A percentile compares a stretch with the other conserved stretches of the same genome.
phyloP scores from a whole-genome alignment of 1,284 basidiomycete species.

The Peniophora sp. region DNA sequence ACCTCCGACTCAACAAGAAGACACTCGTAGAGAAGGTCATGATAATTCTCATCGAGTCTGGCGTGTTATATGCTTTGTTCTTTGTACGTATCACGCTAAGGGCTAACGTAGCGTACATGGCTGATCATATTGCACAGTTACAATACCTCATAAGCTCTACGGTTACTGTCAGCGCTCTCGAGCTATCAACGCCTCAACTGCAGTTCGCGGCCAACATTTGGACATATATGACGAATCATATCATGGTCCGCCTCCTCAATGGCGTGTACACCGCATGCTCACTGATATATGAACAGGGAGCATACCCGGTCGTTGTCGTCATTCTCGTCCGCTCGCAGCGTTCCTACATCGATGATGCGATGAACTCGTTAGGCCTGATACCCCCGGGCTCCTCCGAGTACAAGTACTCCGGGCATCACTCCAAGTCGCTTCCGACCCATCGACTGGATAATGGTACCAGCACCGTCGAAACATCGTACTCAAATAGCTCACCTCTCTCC shows the following conservation, averaged over 20 bases:
- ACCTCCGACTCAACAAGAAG: conserved; percentile 5
- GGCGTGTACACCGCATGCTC: background rate
- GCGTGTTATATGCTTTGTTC: conserved; percentile 8
- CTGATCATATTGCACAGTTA: conserved; percentile 5
- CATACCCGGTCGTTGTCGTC: conserved; percentile 13
- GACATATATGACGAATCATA: conserved; percentile 7
- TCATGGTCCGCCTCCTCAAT: conserved; percentile 7
- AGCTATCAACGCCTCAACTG: conserved; percentile 1
- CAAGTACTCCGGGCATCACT: too few species aligned
- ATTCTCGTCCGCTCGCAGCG: conserved; percentile 11
- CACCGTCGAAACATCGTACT: too few species aligned
- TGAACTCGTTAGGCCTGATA: background rate
- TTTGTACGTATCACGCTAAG: conserved; percentile 5
- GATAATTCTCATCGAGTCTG: conserved; percentile 11
- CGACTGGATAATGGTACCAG: too few species aligned
- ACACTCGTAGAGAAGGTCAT: conserved; percentile 9
- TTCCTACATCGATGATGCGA: conserved; percentile 6
- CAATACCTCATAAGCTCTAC: conserved; percentile 7
- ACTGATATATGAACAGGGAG: conserved; percentile 7
- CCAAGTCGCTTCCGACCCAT: too few species aligned
- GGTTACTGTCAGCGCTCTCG: conserved; percentile 3
- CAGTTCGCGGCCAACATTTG: conserved; percentile 10
- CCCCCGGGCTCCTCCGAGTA: too few species aligned
- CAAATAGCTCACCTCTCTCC: too few species aligned
- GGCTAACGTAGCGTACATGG: background rate